phyloP scores from a whole-genome alignment of 1,284 basidiomycete genomes.

The Caloboletus inedulis region DNA sequence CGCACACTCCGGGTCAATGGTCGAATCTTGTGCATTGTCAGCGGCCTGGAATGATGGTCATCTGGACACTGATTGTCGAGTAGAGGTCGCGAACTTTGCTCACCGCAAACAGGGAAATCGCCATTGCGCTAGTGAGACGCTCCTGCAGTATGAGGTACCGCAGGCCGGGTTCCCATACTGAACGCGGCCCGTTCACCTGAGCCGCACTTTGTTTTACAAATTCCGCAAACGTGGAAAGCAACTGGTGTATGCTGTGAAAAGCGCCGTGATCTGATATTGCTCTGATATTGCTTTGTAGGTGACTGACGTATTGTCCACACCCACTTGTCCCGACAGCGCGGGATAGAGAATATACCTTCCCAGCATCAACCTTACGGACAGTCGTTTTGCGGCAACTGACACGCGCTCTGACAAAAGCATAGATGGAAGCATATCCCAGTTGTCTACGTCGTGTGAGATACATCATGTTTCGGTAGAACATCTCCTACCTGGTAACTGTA shows the following conservation, averaged over 20 bases:
- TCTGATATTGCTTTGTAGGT: background rate
- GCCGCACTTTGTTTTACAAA: conserved; percentile 22
- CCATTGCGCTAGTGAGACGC: conserved; percentile 47
- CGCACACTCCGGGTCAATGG: background rate
- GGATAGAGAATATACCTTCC: conserved; percentile 53
- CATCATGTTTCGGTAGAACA: background rate
- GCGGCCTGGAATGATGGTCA: conserved; percentile 18
- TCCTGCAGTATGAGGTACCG: conserved; percentile 34
- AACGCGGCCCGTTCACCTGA: conserved; percentile 12
- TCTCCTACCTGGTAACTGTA: conserved; percentile 59
- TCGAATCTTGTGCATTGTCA: conserved; percentile 13
- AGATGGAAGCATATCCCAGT: conserved; percentile 45
- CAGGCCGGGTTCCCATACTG: conserved; percentile 1
- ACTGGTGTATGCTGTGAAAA: conserved; percentile 18
- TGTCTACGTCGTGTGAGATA: conserved; percentile 33
- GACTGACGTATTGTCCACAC: conserved; percentile 23
- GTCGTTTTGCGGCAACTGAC: conserved; percentile 58
- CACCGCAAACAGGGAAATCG: conserved; percentile 55
- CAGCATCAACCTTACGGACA: conserved; percentile 53
- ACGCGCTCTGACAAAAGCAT: conserved; percentile 44
- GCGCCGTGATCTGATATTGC: background rate
- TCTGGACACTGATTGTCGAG: background rate
- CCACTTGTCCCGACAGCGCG: conserved; percentile 12
- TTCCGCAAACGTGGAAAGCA: conserved; percentile 22
- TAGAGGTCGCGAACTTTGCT: conserved; percentile 17